A percentile compares a stretch with the other conserved stretches of the same genome.
Evolutionary conservation across 352 stramenopile species (phyloP).

Genomic region (Phytopythium aichiense): DNA sequence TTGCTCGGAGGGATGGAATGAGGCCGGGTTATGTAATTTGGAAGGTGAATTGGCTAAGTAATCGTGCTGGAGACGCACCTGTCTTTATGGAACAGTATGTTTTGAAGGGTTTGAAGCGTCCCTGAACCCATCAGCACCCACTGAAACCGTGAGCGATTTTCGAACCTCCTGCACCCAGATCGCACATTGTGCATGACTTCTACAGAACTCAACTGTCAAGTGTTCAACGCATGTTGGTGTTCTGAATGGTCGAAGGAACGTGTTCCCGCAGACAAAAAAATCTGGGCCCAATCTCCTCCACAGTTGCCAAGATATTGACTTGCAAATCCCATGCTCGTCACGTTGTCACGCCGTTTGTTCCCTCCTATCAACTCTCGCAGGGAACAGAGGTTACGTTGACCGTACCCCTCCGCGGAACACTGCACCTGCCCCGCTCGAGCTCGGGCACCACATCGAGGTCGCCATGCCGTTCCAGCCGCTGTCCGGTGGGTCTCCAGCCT

Average conservation of each 20-base stretch:
- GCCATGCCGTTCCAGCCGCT: slow-evolving; percentile 11
- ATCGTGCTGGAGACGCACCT: too few relatives aligned
- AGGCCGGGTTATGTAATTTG: neutral
- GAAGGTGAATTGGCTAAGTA: neutral
- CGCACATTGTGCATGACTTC: neutral
- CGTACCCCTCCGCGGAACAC: neutral
- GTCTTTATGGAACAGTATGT: neutral
- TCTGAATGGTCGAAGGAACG: too few relatives aligned
- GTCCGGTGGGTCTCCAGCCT: slow-evolving; percentile 9
- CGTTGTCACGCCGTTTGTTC: neutral
- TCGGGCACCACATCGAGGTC: neutral
- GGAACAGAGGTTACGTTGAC: neutral
- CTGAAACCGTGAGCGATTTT: neutral
- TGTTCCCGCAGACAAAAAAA: too few relatives aligned
- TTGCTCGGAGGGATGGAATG: neutral
- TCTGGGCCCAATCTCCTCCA: too few relatives aligned
- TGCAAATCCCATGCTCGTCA: neutral
- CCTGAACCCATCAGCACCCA: too few relatives aligned
- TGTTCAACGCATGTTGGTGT: neutral
- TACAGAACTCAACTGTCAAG: neutral
- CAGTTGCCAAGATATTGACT: too few relatives aligned
- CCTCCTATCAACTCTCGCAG: neutral
- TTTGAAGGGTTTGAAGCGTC: neutral
- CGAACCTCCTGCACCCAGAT: neutral
- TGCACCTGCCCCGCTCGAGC: too few relatives aligned